phyloP scores from a whole-genome alignment of 306 rosid species.

The Trifolium fragiferum region DNA sequence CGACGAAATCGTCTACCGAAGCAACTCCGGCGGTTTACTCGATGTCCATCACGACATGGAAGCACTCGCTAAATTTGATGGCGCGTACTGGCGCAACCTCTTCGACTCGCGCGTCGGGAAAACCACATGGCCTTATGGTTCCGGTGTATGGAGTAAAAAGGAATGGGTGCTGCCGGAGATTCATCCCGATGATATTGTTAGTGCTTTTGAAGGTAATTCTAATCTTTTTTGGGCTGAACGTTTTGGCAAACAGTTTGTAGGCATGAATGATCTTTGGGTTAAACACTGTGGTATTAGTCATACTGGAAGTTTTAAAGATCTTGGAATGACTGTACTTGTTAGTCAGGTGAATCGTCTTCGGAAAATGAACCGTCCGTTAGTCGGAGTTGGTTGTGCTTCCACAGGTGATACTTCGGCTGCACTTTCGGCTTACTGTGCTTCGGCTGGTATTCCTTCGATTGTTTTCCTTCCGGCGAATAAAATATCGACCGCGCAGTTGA shows the following conservation, averaged over 20 bases:
- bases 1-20: constrained; percentile 85
- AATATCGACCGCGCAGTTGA: constrained; percentile 79
- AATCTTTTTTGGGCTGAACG: constrained; percentile 93
- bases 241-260: constrained; percentile 71
- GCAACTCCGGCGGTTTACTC: constrained; percentile 77
- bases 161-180: constrained; percentile 92
- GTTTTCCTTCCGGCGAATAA: constrained; percentile 85
- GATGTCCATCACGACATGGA: constrained; percentile 83
- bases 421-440: constrained; percentile 77
- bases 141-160: constrained; percentile 92
- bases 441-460: constrained; percentile 81
- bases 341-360: constrained; percentile 82
- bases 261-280: constrained; percentile 89
- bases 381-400: constrained; percentile 86
- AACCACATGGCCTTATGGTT: constrained; percentile 90
- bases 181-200: constrained; percentile 66
- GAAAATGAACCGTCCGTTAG: constrained; percentile 60
- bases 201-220: constrained; percentile 84
- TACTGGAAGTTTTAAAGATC: constrained; percentile 79
- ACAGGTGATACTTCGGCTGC: constrained; percentile 88
- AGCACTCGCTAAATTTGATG: constrained; percentile 60
- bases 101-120: constrained; percentile 92
- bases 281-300: constrained; percentile 85
- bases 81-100: constrained; percentile 75
- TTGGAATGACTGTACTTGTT: constrained; percentile 84